Percentiles rank a stretch among this genome's conserved stretches.
phyloP scores from a whole-genome alignment of 106 monocot species.

The Triglochin maritima region DNA sequence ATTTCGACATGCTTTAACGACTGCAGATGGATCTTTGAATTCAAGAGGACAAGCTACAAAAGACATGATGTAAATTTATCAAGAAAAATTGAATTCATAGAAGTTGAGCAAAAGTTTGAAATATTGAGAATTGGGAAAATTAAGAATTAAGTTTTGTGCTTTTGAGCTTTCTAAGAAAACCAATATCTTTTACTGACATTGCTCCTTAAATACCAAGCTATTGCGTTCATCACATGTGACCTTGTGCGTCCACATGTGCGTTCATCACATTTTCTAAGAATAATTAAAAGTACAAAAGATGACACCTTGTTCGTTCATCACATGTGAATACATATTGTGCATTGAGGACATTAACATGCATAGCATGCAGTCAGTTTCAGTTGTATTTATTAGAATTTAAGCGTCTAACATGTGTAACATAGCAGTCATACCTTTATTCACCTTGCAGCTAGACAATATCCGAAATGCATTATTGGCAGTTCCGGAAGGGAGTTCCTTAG shows the following conservation, averaged over 20 bases:
- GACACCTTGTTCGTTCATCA: too few relatives aligned
- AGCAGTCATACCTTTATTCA: constrained; percentile 64
- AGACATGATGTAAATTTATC: neutral
- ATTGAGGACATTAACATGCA: neutral
- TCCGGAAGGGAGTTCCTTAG: constrained; percentile 49
- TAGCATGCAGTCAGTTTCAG: neutral
- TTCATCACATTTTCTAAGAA: too few relatives aligned
- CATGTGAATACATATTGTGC: too few relatives aligned
- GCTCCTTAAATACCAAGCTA: too few relatives aligned
- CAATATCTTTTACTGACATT: neutral
- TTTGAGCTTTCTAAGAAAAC: neutral
- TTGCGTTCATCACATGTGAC: too few relatives aligned
- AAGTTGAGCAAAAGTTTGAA: too few relatives aligned
- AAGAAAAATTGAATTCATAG: too few relatives aligned
- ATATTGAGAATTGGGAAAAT: neutral
- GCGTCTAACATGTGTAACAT: too few relatives aligned
- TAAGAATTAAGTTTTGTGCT: neutral
- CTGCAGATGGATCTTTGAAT: constrained; percentile 73
- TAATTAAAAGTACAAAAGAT: too few relatives aligned
- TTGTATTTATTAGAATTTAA: too few relatives aligned
- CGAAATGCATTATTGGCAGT: constrained; percentile 76
- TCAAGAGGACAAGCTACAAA: constrained; percentile 77
- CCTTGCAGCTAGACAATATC: constrained; percentile 81
- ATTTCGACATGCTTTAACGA: constrained; percentile 56
- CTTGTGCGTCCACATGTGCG: too few relatives aligned